phyloP scores from a whole-genome alignment of 1,139 yeast species.

The Suzukiozyma palmioleophila region DNA sequence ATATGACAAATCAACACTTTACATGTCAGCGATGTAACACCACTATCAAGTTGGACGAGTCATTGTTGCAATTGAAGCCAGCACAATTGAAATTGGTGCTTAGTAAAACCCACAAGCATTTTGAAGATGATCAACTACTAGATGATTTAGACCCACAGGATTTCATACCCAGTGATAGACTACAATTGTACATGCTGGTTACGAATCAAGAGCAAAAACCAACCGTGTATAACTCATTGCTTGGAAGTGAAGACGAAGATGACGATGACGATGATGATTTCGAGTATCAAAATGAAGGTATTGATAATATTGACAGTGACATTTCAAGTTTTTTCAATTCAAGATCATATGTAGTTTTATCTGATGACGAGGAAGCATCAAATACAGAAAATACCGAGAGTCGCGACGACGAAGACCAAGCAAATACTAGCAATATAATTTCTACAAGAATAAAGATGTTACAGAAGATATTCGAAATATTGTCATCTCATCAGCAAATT shows the following conservation, averaged over 20 bases:
- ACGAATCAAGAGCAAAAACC: conserved; percentile 14
- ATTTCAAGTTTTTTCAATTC: conserved; percentile 15
- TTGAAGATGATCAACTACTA: conserved; percentile 10
- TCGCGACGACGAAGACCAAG: conserved; percentile 7
- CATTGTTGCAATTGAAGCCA: conserved; percentile 25
- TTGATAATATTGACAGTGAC: conserved; percentile 13
- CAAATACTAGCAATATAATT: conserved; percentile 13
- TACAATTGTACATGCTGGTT: conserved; percentile 22
- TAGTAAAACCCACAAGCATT: conserved; percentile 8
- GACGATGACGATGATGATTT: conserved; percentile 13
- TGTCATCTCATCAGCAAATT: conserved; percentile 62
- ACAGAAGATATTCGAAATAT: conserved; percentile 56
- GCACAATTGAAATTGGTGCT: conserved; percentile 31
- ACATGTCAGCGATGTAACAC: conserved; percentile 33
- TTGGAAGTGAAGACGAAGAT: conserved; percentile 16
- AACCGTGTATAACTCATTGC: conserved; percentile 14
- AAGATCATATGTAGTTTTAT: conserved; percentile 31
- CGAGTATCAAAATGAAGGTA: conserved; percentile 10
- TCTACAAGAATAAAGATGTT: conserved; percentile 51
- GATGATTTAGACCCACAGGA: conserved; percentile 23
- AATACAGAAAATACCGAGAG: conserved; percentile 10
- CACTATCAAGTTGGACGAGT: conserved; percentile 26
- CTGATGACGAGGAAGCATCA: conserved; percentile 15
- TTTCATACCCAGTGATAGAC: conserved; percentile 30
- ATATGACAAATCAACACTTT: not conserved